A percentile compares a stretch with the other conserved stretches of the same genome.
These are phyloP conservation scores for Crocinoboletus sp. DNA, from an alignment of 1,284 basidiomycete species.

Conservation along the genomic window DNA sequence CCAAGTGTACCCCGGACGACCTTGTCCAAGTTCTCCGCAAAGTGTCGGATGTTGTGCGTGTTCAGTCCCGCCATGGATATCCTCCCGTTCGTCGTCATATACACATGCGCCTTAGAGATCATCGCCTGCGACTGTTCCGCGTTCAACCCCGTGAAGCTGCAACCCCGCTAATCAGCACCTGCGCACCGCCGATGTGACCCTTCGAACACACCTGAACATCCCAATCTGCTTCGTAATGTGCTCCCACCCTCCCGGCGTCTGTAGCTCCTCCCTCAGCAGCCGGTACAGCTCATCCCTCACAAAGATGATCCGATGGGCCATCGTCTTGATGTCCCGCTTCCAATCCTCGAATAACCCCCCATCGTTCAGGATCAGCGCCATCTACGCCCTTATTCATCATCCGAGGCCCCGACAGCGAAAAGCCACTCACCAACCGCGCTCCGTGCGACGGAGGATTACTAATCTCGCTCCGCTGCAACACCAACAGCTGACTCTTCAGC, in stretches of 20 bases:
- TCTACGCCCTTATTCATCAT: constrained; percentile 37
- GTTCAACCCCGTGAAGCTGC: constrained; percentile 80
- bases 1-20: constrained; percentile 57
- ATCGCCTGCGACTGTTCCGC: constrained; percentile 67
- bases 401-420: background rate
- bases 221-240: constrained; percentile 92
- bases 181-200: background rate
- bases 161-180: constrained; percentile 15
- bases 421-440: constrained; percentile 69
- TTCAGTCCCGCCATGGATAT: constrained; percentile 63
- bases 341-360: constrained; percentile 75
- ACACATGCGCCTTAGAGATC: constrained; percentile 79
- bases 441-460: constrained; percentile 91
- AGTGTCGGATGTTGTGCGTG: constrained; percentile 68
- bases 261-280: constrained; percentile 75
- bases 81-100: constrained; percentile 82
- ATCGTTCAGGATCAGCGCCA: constrained; percentile 76
- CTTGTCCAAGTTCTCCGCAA: constrained; percentile 72
- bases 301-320: constrained; percentile 88
- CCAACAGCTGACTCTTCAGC: constrained; percentile 81
- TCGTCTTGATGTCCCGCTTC: constrained; percentile 87
- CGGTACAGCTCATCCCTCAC: constrained; percentile 84
- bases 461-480: constrained; percentile 88
- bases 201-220: constrained; percentile 74
- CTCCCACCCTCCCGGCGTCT: constrained; percentile 91